Base-by-base conservation (phyloP, 2,329 filamentous ascomycete genomes). In the Fusarium algeriense region DNA sequence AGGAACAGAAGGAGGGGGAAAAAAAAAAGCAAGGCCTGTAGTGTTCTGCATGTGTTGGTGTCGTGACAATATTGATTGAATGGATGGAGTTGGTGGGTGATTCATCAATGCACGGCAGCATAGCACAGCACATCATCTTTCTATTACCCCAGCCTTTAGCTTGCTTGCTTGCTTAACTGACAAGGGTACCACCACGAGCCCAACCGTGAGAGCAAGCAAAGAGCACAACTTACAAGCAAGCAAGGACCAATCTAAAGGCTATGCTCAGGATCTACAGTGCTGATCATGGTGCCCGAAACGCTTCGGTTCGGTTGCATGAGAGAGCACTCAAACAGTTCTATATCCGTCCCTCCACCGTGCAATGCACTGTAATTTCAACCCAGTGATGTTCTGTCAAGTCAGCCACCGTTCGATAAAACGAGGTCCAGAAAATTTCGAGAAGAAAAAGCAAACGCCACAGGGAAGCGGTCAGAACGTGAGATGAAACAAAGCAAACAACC, bases 391-490 rank as follows among this genome's bases (percentile, higher is more conserved):
- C 41, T 58, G 17, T 41, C 60, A 67, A 57, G 35, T 20, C 49
- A 64, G 59, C 56, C 37, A 71, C 53, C 40, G 46, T 38, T 54
- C 45, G 40, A 45, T 63, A 23, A 26, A 49, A 41, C 23, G 46
- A 26, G 55, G 67, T 67, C 37, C 64, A 68, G 73, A 70, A 67
- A 54, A 59, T 62, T 68, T 73, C 65, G 63, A 74, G 68, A 74
- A 50, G 37, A 73, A 75, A 75, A 75, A 75, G 73, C 70, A 75
- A 75, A 68, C 46, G 58, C 56, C 61, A 66, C 64, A 60, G 46
- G 64, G 63, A 30, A 64, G 68, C 55, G 55, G 69, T 55, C 64
- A 67, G 56, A 40, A 63, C 35, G 46, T 38, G 32, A 50, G 48
- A 67, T 67, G 63, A 64, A 67, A 69, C 60, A 59, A 53, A 69